Evolutionary conservation across 208 protist genomes (phyloP).

Genomic region (Wallacemonas sp.): DNA sequence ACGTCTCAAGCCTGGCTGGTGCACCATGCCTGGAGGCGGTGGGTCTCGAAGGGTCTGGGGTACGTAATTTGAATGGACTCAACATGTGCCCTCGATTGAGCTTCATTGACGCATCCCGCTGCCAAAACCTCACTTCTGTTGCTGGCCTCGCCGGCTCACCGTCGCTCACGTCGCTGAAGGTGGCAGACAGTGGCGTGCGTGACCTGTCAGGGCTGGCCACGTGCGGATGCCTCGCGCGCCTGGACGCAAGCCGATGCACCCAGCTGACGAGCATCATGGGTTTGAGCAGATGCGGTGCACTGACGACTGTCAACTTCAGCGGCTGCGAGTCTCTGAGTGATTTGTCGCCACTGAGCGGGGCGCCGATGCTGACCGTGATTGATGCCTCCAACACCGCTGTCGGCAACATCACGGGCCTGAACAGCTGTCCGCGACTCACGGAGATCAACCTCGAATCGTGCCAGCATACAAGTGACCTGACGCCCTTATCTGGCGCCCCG

Average conservation of each 20-base stretch:
- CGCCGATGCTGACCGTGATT: not conserved
- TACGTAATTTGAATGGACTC: slow-evolving; percentile 5
- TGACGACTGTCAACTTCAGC: slow-evolving; percentile 7
- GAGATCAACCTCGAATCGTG: slow-evolving; percentile 1
- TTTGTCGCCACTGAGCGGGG: not conserved
- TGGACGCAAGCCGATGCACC: not conserved
- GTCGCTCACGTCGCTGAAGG: not conserved
- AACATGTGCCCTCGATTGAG: slow-evolving; percentile 11
- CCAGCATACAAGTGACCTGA: not conserved
- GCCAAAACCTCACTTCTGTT: not conserved
- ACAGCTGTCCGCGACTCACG: not conserved
- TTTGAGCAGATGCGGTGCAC: slow-evolving; percentile 14
- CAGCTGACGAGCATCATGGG: slow-evolving; percentile 5
- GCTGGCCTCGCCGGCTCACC: not conserved
- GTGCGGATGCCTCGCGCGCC: not conserved
- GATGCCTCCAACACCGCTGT: not conserved
- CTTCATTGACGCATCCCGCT: not conserved
- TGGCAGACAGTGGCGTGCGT: not conserved
- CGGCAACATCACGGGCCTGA: not conserved
- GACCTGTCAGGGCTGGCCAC: slow-evolving; percentile 2
- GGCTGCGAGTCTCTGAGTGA: not conserved
- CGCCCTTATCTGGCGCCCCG: no score
- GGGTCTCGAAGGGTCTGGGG: not conserved
- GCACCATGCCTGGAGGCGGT: not conserved
- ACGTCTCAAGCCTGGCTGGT: not conserved